Evolutionary conservation across 73 alveolate species (phyloP).

Genomic region (Paramecium bursaria): DNA sequence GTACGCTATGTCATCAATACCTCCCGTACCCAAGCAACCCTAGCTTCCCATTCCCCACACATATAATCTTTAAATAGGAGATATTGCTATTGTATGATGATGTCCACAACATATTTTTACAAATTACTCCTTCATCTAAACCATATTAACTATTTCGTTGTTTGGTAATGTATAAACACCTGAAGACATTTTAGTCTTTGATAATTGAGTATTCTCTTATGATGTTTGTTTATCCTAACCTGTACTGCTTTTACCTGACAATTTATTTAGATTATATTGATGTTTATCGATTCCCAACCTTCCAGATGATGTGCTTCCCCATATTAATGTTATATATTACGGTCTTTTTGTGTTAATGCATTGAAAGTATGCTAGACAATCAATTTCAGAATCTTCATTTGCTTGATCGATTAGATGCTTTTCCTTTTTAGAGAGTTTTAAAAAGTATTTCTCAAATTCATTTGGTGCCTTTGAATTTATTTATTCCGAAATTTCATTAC

Average conservation of each 20-base stretch:
- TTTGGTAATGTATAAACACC: background rate
- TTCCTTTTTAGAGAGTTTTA: too few species aligned
- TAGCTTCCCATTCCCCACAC: constrained; percentile 70
- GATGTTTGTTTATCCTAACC: background rate
- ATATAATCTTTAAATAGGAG: constrained; percentile 24
- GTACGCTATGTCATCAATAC: constrained; percentile 51
- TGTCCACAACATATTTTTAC: constrained; percentile 66
- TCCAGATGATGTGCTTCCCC: constrained; percentile 49
- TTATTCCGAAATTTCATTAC: background rate
- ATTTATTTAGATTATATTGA: too few species aligned
- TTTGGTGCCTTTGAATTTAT: constrained; percentile 16
- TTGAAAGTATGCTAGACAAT: constrained; percentile 4
- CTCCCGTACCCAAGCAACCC: constrained; percentile 67
- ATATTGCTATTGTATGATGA: constrained; percentile 64
- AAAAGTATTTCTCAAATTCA: constrained; percentile 24
- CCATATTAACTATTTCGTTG: background rate
- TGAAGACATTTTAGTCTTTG: background rate
- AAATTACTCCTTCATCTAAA: constrained; percentile 32
- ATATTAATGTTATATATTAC: constrained; percentile 16
- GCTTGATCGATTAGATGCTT: background rate
- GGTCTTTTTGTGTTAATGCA: constrained; percentile 11
- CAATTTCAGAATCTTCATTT: background rate
- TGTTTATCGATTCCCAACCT: constrained; percentile 10
- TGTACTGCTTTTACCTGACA: background rate
- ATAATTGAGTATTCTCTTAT: background rate